Conservation (phyloP, 2,329 filamentous ascomycete genomes). For the Chaetomium sp. region DNA sequence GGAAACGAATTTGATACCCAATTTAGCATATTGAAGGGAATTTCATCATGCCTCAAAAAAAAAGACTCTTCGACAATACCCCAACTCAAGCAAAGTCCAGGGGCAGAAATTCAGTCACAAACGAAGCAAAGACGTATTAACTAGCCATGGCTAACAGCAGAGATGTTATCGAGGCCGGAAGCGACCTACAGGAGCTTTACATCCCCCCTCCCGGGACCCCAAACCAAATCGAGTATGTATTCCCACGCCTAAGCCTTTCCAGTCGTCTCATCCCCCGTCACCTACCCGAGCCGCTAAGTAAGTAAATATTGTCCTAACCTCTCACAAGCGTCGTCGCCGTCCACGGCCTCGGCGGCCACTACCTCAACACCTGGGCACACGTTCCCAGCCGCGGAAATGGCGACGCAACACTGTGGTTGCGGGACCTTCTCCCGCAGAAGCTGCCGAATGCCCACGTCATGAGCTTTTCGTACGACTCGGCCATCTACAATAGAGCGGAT, state of each 20-base stretch:
- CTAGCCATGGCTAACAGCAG: no score
- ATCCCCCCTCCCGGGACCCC: neutral
- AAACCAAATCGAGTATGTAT: neutral
- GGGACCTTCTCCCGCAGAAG: constrained; percentile 3
- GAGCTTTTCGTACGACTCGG: constrained; percentile 12
- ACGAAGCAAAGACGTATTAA: no score
- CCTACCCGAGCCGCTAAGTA: no score
- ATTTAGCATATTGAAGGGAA: no score
- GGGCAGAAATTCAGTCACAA: no score
- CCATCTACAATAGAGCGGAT: neutral
- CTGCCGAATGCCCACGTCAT: constrained; percentile 6
- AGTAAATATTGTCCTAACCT: no score
- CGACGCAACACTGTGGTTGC: neutral
- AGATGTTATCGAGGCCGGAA: neutral
- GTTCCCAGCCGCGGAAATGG: neutral
- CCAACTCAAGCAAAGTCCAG: no score
- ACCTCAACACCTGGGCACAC: constrained; percentile 6
- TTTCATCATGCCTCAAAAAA: no score
- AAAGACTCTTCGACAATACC: no score
- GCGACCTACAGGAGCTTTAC: neutral
- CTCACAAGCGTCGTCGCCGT: constrained; percentile 12
- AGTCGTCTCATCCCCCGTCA: no score
- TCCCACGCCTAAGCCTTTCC: no score
- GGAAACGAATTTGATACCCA: no score
- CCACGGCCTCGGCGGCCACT: constrained; percentile 14